Base-by-base conservation (phyloP, 345 rosid genomes). In the Rhodomyrtus tomentosa region DNA sequence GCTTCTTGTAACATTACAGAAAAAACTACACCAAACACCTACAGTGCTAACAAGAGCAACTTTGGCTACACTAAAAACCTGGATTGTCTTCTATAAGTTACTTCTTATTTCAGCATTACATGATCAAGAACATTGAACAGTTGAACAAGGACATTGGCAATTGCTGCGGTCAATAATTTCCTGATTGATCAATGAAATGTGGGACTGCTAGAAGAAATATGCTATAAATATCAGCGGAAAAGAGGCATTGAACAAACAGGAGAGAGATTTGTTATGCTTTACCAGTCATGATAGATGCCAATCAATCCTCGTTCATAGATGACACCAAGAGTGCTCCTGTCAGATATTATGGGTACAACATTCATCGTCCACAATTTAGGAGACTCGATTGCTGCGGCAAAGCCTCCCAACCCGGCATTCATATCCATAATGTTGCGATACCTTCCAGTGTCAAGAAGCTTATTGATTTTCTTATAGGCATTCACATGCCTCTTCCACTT, bases 211-310 rank as follows among this genome's bases (percentile, higher is more conserved):
- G 56, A 82, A 82, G 53, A 53, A 36, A 53, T 10, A 50, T 53
- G 42, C 38, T 10, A 82, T 10, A 82, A 49, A 82, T 50, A 50
- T 82, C n/a, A 36, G 55, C 6, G 14, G 32, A 4, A 53, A 50
- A 82, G 45, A 49, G 32, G 32, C 32, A 13, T 85, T 50, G 36
- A 62, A 24, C 52, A 84, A 80, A 83, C 13, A 14, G 25, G 58
- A 25, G 74, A 83, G 16, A 54, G 82, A n/a, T 36, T 86, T n/a
- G 50, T 76, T 85, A 83, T 54, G 53, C 45, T 87, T 80, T 89
- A 98, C 99, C 99, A 98, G 91, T 96, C 98, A 84, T 98, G 99
- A 89, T 96, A 98, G 87, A 98, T 98, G 87, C 99, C 99, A 27
- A 95, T 95, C 86, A 98, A 88, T 87, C 99, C 99, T 84, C 99